Percentiles rank a stretch among this genome's conserved stretches.
Conservation (phyloP, 495 filamentous ascomycete genomes). For the Pyrenula massariospora region DNA sequence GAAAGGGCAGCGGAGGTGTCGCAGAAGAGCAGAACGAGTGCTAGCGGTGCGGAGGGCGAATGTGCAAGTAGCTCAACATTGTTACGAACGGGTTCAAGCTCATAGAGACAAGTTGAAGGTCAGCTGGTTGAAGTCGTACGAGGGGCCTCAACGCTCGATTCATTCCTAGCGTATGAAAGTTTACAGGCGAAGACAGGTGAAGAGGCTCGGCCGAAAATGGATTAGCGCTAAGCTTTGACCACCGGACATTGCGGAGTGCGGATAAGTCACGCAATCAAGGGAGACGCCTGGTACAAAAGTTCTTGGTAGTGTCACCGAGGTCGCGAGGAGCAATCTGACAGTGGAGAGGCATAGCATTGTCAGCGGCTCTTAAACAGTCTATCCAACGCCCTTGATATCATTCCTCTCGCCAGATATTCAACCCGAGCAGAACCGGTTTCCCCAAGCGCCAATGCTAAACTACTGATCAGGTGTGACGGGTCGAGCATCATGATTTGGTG, state of each 20-base stretch:
- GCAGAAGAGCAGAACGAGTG: conserved; percentile 1
- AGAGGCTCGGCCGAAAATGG: background rate
- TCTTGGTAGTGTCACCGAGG: too few species aligned
- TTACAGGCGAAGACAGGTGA: background rate
- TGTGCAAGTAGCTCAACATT: conserved; percentile 10
- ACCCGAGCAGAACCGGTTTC: too few species aligned
- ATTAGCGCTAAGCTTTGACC: background rate
- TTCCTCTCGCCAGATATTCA: too few species aligned
- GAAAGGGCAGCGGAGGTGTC: conserved; percentile 7
- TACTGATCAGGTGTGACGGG: too few species aligned
- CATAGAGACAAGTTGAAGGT: too few species aligned
- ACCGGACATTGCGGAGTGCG: background rate
- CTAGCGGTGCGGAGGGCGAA: conserved; percentile 1
- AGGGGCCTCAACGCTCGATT: too few species aligned
- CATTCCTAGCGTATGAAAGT: conserved; percentile 18
- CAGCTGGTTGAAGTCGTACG: too few species aligned
- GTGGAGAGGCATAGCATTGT: too few species aligned
- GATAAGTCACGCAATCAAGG: background rate
- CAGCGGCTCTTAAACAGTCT: too few species aligned
- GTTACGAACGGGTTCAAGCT: conserved; percentile 6
- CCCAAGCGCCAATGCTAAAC: too few species aligned
- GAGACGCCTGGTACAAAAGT: background rate
- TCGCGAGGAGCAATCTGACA: too few species aligned
- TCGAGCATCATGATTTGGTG: background rate
- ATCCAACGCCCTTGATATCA: too few species aligned